These are phyloP conservation scores for Panaeolus papilionaceus DNA, from an alignment of 768 basidiomycete species.

Conservation along the genomic window DNA sequence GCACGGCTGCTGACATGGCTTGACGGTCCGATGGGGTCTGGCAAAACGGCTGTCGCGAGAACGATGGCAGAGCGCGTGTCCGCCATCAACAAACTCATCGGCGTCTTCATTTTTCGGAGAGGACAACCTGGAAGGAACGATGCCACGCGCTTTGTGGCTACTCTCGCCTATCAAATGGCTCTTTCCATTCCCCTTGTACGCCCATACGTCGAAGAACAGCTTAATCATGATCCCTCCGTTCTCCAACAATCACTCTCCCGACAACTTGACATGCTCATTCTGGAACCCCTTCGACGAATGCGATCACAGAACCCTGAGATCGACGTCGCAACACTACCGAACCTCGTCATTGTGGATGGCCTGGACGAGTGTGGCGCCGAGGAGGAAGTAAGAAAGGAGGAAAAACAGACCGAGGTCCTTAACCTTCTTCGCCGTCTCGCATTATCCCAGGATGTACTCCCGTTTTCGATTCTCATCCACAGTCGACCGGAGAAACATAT, in stretches of 20 bases:
- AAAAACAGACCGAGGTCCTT: background rate
- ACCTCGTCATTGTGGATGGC: slow-evolving; percentile 31
- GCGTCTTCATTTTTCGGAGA: slow-evolving; percentile 43
- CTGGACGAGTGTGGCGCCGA: slow-evolving; percentile 31
- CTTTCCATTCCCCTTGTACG: slow-evolving; percentile 19
- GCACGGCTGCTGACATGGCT: slow-evolving; percentile 25
- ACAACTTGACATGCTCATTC: slow-evolving; percentile 16
- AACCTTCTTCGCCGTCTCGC: background rate
- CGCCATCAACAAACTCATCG: slow-evolving; percentile 26
- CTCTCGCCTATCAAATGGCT: slow-evolving; percentile 35
- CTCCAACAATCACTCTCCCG: slow-evolving; percentile 17
- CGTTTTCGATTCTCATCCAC: slow-evolving; percentile 18
- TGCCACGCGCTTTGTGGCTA: slow-evolving; percentile 34
- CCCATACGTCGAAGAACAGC: slow-evolving; percentile 15
- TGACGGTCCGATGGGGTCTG: slow-evolving; percentile 29
- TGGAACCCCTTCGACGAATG: slow-evolving; percentile 15
- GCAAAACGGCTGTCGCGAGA: slow-evolving; percentile 33
- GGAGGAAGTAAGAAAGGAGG: background rate
- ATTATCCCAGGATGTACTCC: background rate
- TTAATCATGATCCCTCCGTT: slow-evolving; percentile 18
- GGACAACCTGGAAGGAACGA: slow-evolving; percentile 32
- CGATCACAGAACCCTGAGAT: background rate
- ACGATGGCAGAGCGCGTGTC: slow-evolving; percentile 30
- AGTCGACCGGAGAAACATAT: slow-evolving; percentile 24
- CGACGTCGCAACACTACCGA: slow-evolving; percentile 6